Percentiles rank a stretch among this genome's conserved stretches.
Evolutionary conservation across 2,329 filamentous ascomycete species (phyloP).

Genomic region (Microsporum canis): DNA sequence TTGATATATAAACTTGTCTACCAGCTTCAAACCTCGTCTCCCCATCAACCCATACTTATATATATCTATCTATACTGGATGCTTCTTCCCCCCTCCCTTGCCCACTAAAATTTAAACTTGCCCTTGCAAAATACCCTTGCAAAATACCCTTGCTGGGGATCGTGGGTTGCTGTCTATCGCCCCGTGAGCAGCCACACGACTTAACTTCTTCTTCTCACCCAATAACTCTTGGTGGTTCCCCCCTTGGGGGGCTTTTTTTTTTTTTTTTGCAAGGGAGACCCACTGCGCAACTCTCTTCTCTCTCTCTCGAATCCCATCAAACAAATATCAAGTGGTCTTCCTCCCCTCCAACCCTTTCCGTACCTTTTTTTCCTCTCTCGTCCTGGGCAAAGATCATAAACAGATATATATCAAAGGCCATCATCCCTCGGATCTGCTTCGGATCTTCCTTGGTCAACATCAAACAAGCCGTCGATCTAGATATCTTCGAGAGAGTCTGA

Average conservation of each 20-base stretch:
- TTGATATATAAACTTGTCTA: neutral
- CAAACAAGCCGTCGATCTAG: neutral
- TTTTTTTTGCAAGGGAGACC: neutral
- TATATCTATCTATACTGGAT: neutral
- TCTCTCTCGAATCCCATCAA: neutral
- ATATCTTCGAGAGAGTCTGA: too few species aligned
- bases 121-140: slow-evolving; percentile 3
- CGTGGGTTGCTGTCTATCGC: slow-evolving; percentile 3
- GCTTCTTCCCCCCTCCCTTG: neutral
- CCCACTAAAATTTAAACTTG: neutral
- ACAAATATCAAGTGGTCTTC: slow-evolving; percentile 1
- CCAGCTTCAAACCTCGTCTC: too few species aligned
- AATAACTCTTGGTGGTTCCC: neutral
- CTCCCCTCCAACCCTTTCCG: neutral
- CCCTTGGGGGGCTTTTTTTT: neutral
- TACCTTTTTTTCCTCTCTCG: neutral
- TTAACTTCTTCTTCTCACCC: neutral
- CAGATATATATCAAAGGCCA: neutral
- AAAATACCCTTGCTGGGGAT: slow-evolving; percentile 5
- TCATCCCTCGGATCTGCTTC: neutral
- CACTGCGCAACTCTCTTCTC: neutral
- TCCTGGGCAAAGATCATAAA: neutral
- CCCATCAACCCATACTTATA: neutral
- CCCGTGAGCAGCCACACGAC: slow-evolving; percentile 4
- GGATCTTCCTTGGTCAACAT: neutral